Evolutionary conservation across 495 filamentous ascomycete species (phyloP).

Genomic region (Tuber magnatum): DNA sequence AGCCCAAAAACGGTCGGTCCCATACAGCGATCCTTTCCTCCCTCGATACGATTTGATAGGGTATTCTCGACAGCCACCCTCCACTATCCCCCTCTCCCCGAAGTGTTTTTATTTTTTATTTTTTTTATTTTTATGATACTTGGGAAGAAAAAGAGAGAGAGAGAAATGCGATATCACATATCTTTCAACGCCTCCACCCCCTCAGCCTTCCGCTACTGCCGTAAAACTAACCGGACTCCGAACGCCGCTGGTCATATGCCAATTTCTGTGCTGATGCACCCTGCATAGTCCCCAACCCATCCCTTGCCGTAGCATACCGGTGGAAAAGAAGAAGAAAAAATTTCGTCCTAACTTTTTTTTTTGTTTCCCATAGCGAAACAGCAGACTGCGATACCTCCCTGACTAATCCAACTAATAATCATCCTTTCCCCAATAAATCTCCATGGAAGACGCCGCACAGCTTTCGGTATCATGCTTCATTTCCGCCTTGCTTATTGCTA

Average conservation of each 20-base stretch:
- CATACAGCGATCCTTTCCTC: neutral
- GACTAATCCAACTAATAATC: neutral
- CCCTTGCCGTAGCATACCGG: neutral
- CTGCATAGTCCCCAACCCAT: neutral
- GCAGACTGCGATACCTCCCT: neutral
- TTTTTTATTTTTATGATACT: neutral
- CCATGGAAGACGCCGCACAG: neutral
- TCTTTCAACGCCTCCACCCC: neutral
- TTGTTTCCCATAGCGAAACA: neutral
- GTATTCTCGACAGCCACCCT: neutral
- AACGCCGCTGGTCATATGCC: neutral
- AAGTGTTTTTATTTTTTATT: no score
- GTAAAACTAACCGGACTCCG: neutral
- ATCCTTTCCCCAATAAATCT: neutral
- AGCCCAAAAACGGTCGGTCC: neutral
- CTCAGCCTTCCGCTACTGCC: neutral
- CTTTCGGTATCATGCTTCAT: neutral
- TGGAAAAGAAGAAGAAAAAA: neutral
- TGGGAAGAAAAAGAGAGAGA: neutral
- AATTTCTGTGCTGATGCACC: neutral
- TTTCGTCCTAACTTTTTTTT: neutral
- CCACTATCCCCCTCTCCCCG: neutral
- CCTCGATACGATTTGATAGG: neutral
- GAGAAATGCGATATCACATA: neutral
- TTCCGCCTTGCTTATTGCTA: neutral